Evolutionary conservation across 148 eudicot species (phyloP), one percentile per base, ranked within the genome.

Genomic region (Camellia granthamiana): DNA sequence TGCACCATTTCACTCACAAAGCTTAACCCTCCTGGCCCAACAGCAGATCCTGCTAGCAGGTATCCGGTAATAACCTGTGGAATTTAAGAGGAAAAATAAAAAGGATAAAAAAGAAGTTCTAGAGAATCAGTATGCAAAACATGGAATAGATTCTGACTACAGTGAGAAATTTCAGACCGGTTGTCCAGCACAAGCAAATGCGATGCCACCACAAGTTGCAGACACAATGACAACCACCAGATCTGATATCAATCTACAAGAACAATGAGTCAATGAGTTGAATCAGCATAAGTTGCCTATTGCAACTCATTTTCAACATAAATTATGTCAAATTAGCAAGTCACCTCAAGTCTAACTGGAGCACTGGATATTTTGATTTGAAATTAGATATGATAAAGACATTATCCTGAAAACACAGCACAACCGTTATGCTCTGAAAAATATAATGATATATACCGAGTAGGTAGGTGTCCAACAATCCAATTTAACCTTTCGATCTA

Each of bases 191-290:
- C 94, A 92, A 77, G 98, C 98, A 88, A 94, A 94, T 78, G 98
- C 98, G 80, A 94, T 94, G 81, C 97, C 98, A 75, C 97, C 98
- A 84, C 98, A 92, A 72, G 98, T 94, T 83, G 98, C 98, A 83
- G 97, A 94, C 66, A 94, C 97, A 81, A 94, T 94, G 55, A 92
- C 98, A 55, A 94, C 91, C 62, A 94, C 98, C 86, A 94, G 87
- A 85, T 94, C 97, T 66, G 92, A 91, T 88, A 94, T 94, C 91
- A 94, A 85, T 87, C 97, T 94, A 86, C 82, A 85, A 77, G 79
- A 62, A 77, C 7, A 76, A 47, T 13, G 54, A 64, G 43, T 68
- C 72, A 51, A 77, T 54, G 42, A 60, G 55, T 75, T 61, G 69
- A 38, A 65, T 77, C 10, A 77, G 70, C 7, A 63, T 10, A 72